Base-by-base conservation (phyloP, 495 filamentous ascomycete genomes). In the Xylaria telfairii region DNA sequence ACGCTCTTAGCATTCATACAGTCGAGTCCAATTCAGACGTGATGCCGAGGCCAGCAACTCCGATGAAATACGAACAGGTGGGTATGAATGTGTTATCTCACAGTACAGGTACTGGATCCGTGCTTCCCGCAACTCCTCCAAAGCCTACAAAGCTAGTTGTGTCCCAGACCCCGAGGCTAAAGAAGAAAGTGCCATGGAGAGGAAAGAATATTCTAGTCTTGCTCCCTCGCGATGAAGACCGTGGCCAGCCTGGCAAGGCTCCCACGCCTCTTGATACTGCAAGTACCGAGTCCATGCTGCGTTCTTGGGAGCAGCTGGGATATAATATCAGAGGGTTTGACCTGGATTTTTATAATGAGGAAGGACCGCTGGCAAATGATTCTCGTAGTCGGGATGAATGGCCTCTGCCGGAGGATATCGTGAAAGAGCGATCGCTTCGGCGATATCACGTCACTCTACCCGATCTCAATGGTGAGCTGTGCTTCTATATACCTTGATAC, bases 291-390 rank as follows among this genome's bases (percentile, higher is more conserved):
- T 80, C 86, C n/a, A 90, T 89, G 75, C 74, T 97, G 69, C 85
- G 87, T 60, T 81, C 85, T 37, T 96, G 92, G 90, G 87, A 92
- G 75, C 80, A 91, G 56, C 79, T 90, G 69, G 96, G 94, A 12
- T 97, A 94, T 75, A 86, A 92, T 78, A 87, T 86, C 49, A 81
- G 84, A 6, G 93, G 93, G 0, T 97, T 96, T 78, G 90, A 88
- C 59, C 76, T 94, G 71, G 83, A 85, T 30, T 80, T 75, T 30
- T 39, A 39, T 26, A 28, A 47, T 32, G 21, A 41, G 21, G 68
- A 46, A 13, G 67, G 24, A 42, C 24, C 9, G 24, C 17, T 72
- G n/a, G 77, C 75, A 0, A 71, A 87, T 61, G 71, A 82, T 26
- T 83, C 84, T 19, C 88, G 94, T 73, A 96, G 92, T 78, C 88